A percentile compares a stretch with the other conserved stretches of the same genome.
Evolutionary conservation across 2,329 filamentous ascomycete species (phyloP).

Genomic region (Aspergillus sergii): DNA sequence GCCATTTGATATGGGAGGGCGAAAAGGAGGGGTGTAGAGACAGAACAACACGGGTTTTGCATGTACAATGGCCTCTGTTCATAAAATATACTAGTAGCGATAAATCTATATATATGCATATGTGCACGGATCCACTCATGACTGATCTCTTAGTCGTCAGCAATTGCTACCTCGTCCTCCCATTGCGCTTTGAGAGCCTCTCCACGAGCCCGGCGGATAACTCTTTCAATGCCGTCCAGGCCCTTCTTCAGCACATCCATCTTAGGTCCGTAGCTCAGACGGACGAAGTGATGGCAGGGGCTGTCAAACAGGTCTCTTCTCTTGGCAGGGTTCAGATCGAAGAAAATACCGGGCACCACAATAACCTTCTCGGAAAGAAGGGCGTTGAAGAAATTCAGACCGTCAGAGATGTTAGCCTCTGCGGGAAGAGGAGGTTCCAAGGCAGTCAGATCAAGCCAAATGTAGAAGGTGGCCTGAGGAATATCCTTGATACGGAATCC

Average conservation of each 20-base stretch:
- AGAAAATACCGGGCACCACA: constrained; percentile 96
- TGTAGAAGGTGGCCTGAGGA: constrained; percentile 92
- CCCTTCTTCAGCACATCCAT: constrained; percentile 79
- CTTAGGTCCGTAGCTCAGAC: constrained; percentile 80
- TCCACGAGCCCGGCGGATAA: constrained; percentile 58
- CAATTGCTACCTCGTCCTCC: constrained; percentile 42
- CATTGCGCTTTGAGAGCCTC: constrained; percentile 28
- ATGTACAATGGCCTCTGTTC: neutral
- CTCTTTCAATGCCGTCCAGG: constrained; percentile 80
- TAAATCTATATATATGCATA: neutral
- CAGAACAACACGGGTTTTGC: neutral
- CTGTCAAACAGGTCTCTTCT: constrained; percentile 90
- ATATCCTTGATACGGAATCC: constrained; percentile 83
- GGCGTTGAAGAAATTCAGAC: constrained; percentile 94
- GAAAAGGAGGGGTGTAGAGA: neutral
- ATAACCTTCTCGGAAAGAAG: constrained; percentile 94
- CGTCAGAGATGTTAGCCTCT: constrained; percentile 76
- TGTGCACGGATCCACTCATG: neutral
- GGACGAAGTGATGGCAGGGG: constrained; percentile 89
- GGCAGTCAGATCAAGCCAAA: constrained; percentile 68
- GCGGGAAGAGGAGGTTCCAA: constrained; percentile 57
- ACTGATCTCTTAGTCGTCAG: constrained; percentile 30
- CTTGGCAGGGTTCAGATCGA: constrained; percentile 89
- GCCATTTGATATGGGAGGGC: neutral
- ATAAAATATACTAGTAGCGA: neutral